Conservation (phyloP, 768 basidiomycete species). For the Dioszegia aurantiaca region DNA sequence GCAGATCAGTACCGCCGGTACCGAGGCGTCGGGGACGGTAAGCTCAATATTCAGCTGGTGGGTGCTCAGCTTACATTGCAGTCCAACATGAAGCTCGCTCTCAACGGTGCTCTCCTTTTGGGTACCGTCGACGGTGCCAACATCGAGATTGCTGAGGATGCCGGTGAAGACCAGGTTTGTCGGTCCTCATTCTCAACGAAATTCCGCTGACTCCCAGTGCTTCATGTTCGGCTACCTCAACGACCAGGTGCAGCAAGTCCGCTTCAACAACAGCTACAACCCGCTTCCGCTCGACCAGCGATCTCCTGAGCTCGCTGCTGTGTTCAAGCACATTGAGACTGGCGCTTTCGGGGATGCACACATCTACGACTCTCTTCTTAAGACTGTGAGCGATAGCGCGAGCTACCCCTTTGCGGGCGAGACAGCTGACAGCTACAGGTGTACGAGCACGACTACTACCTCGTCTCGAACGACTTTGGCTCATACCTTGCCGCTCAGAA, state of each 20-base stretch:
- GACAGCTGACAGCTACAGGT: slow-evolving; percentile 12
- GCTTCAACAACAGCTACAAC: slow-evolving; percentile 81
- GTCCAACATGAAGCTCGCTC: slow-evolving; percentile 62
- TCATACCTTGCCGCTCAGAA: slow-evolving; percentile 79
- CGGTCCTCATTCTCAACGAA: background rate
- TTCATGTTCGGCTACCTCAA: slow-evolving; percentile 60
- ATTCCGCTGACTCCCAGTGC: slow-evolving; percentile 58
- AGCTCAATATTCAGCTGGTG: slow-evolving; percentile 55
- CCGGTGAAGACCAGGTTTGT: slow-evolving; percentile 61
- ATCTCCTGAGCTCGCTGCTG: slow-evolving; percentile 74
- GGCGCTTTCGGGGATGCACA: slow-evolving; percentile 71
- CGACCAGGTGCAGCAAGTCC: slow-evolving; percentile 73
- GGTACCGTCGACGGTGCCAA: slow-evolving; percentile 83
- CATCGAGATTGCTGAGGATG: slow-evolving; percentile 29
- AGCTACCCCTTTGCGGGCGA: slow-evolving; percentile 1
- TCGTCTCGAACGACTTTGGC: slow-evolving; percentile 85
- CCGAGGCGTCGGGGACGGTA: slow-evolving; percentile 60
- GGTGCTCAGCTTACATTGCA: slow-evolving; percentile 65
- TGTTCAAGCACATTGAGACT: slow-evolving; percentile 69
- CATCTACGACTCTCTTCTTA: slow-evolving; percentile 71
- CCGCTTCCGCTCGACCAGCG: slow-evolving; percentile 76
- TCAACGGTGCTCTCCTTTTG: slow-evolving; percentile 71
- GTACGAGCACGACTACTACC: slow-evolving; percentile 46
- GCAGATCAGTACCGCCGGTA: slow-evolving; percentile 96
- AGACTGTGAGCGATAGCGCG: slow-evolving; percentile 12